Base-by-base conservation (phyloP, 2,329 filamentous ascomycete genomes). In the Parastagonospora avenae region DNA sequence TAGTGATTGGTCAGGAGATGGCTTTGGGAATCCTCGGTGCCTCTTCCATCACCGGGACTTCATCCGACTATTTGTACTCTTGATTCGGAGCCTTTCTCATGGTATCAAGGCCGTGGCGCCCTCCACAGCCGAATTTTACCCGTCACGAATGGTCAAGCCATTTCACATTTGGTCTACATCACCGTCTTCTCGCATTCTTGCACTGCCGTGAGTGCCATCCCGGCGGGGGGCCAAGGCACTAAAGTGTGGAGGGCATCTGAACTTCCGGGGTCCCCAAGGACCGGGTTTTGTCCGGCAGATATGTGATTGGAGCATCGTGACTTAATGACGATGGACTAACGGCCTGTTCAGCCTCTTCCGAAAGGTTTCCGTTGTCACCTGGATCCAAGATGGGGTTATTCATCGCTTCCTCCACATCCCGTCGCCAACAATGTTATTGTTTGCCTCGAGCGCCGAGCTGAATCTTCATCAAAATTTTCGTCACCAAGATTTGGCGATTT, bases 21-120 rank as follows among this genome's bases (percentile, higher is more conserved):
- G 16, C 29, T 8, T 8, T 30, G 14, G 11, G 35, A 15, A 29
- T 40, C 7, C 10, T 6, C 7, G 35, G 4, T 10, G 15, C 33
- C 15, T 12, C 5, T 27, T 14, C 30, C 24, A 39, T 27, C 14
- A 8, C 10, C 44, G 15, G 4, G n/a, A 47, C n/a, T 10, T 39
- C 36, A 38, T 31, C 29, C 14, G 29, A 15, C 32, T 59, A 59
- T 50, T 52, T 59, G 54, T 57, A 59, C 35, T 44, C 43, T 28
- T 28, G 28, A 40, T 37, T 44, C 42, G 24, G 8, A 42, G 5
- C 11, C 4, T 28, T 29, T 41, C 39, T 44, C 45, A 14, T 37
- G 16, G 50, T 36, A 40, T 32, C 31, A 50, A 15, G 29, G 36
- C 42, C 42, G 14, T 44, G 9, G 15, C 19, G 28, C 44, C 35